phyloP scores from a whole-genome alignment of 169 alveolate genomes.

The Perkinsus marinus region DNA sequence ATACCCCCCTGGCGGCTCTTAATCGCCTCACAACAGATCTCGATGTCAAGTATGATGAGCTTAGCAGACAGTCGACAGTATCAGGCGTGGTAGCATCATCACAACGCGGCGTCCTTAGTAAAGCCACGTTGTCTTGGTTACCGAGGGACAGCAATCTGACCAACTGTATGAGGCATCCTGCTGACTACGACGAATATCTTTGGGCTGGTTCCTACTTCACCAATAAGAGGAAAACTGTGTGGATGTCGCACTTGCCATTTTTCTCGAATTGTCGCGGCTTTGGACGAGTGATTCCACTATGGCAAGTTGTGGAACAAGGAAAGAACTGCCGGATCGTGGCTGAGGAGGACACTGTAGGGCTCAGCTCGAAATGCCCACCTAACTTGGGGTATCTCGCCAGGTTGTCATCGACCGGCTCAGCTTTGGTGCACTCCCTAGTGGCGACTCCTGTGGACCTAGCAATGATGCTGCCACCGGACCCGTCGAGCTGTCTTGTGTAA shows the following conservation, averaged over 20 bases:
- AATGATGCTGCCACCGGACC: background rate
- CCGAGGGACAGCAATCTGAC: background rate
- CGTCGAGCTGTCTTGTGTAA: background rate
- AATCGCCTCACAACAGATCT: background rate
- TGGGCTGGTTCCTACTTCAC: background rate
- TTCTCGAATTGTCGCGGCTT: constrained; percentile 4
- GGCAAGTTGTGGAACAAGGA: background rate
- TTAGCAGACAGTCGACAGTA: background rate
- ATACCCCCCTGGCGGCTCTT: background rate
- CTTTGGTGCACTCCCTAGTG: background rate
- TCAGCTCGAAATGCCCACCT: background rate
- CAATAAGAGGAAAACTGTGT: background rate
- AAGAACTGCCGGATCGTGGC: background rate
- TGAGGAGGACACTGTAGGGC: background rate
- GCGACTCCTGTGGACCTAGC: background rate
- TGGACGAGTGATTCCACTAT: background rate
- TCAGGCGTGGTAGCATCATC: background rate
- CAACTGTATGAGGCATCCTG: background rate
- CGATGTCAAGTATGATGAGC: background rate
- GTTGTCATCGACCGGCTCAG: background rate
- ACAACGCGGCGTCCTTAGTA: background rate
- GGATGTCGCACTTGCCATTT: background rate
- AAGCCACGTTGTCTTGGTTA: background rate
- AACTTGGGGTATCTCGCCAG: background rate
- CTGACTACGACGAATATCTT: background rate